Evolutionary conservation across 176 grass and related monocot genomes (phyloP), one percentile per base, ranked within the genome.

Genomic region (Ampelocalamus luodianensis): DNA sequence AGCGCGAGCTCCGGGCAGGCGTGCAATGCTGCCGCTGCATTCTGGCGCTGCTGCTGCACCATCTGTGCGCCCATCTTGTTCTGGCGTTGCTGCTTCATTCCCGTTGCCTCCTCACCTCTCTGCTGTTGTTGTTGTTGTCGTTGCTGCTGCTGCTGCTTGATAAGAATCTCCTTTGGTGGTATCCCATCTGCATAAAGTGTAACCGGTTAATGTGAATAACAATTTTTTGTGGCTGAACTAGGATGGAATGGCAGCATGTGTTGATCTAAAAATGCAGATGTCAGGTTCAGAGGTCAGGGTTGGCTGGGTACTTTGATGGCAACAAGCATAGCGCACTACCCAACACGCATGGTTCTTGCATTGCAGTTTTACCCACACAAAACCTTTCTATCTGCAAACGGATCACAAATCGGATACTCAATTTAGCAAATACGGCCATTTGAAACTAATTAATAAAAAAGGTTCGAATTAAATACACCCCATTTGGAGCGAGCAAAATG

Each of bases 1-100:
- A 94, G 86, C 79, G 68, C 45, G 32, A 81, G 37, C 71, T 81
- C 79, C 12, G 79, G 54, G 18, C 32, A 39, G 8, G 17, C 26
- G 27, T 37, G 48, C 24, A 56, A 22, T 29, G 82, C 43, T 2
- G 48, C 27, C 0, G 53, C 54, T 0, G 73, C 53, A 3, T 38
- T 39, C 45, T 32, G 5, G 17, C 3, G 23, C 66, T 80, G 60
- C 71, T 34, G 68, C 3, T 6, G 42, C 60, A 13, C 26, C 76
- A 63, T 62, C 65, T 40, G 9, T 43, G 50, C 22, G 2, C 9
- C 76, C n/a, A 27, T 38, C 42, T 9, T 37, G 22, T 18, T 43
- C 65, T 71, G 65, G 64, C 3, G 5, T 17, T 45, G 70, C 62
- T 22, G 72, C 23, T 77, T 60, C 83, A 13, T 61, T 27, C 10